A percentile compares a stretch with the other conserved stretches of the same genome.
These are phyloP conservation scores for Hygrophoropsis aurantiaca DNA, from an alignment of 768 basidiomycete genomes.

Conservation along the genomic window DNA sequence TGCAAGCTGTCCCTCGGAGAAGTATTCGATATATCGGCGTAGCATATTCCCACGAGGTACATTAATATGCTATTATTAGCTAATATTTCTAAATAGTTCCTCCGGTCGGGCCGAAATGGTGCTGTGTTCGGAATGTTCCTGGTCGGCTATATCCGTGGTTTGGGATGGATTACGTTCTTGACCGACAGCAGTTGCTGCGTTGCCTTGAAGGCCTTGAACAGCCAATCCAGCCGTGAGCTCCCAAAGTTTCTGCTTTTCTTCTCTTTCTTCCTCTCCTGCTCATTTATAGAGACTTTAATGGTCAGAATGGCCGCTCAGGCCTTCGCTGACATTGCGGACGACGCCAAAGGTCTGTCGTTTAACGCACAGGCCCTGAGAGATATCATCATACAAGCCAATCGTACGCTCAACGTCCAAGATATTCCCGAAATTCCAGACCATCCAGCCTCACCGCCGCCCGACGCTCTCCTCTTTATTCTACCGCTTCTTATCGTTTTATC, in stretches of 20 bases:
- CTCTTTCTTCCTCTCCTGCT: not conserved
- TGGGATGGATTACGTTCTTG: constrained; percentile 14
- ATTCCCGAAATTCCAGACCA: constrained; percentile 20
- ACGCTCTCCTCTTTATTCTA: constrained; percentile 83
- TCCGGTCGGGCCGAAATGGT: not conserved
- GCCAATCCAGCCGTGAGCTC: not conserved
- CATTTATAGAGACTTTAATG: not conserved
- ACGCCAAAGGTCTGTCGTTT: constrained; percentile 1
- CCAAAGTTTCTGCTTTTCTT: not conserved
- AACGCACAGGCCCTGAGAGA: constrained; percentile 4
- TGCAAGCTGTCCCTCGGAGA: no score
- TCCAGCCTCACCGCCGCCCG: constrained; percentile 35
- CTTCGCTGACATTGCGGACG: constrained; percentile 6
- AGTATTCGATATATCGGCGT: not conserved
- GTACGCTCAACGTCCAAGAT: not conserved
- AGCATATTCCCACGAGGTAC: constrained; percentile 6
- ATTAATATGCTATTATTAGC: constrained; percentile 1
- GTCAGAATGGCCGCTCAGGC: constrained; percentile 5
- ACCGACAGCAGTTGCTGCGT: constrained; percentile 9
- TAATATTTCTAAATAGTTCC: not conserved
- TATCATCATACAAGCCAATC: constrained; percentile 3
- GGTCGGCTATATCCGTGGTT: constrained; percentile 1
- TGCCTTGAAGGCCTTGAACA: not conserved
- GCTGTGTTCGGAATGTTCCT: not conserved
- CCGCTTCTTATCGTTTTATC: constrained; percentile 93